Conservation (phyloP, 306 rosid genomes). For the Begonia fuchsioides region DNA sequence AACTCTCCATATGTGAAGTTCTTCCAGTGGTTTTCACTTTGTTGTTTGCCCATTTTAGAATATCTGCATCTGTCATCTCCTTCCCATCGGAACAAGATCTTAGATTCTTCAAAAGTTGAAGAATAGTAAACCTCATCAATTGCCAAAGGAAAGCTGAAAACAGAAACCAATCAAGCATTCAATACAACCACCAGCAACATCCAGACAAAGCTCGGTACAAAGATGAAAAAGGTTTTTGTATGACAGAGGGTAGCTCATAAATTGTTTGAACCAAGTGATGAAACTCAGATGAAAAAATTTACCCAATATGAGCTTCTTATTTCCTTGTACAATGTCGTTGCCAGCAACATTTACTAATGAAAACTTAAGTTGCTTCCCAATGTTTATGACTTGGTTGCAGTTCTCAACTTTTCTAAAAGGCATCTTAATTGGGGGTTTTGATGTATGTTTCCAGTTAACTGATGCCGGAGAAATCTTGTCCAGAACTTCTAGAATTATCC, state of each 20-base stretch:
- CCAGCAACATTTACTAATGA: constrained; percentile 94
- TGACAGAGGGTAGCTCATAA: no score
- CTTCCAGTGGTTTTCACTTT: constrained; percentile 69
- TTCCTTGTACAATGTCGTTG: constrained; percentile 91
- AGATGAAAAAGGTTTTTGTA: no score
- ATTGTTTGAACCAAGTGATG: background rate
- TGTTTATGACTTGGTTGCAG: constrained; percentile 87
- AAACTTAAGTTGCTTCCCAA: constrained; percentile 85
- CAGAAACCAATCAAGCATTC: no score
- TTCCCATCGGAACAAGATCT: constrained; percentile 87
- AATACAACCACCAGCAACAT: no score
- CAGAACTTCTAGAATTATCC: constrained; percentile 81
- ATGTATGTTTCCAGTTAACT: constrained; percentile 89
- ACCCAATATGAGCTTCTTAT: constrained; percentile 86
- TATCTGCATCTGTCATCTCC: constrained; percentile 81
- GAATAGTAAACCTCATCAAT: constrained; percentile 80
- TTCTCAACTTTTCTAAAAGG: constrained; percentile 97
- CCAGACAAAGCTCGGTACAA: no score
- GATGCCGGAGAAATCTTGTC: constrained; percentile 86
- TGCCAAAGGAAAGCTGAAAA: constrained; percentile 90
- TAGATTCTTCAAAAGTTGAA: constrained; percentile 82
- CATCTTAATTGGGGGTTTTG: constrained; percentile 96
- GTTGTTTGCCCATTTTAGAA: constrained; percentile 81
- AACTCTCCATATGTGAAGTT: constrained; percentile 63
- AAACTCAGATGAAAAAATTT: constrained; percentile 9